These are phyloP conservation scores for Talaromyces stipitatus DNA, from an alignment of 495 filamentous ascomycete genomes.

Conservation along the genomic window DNA sequence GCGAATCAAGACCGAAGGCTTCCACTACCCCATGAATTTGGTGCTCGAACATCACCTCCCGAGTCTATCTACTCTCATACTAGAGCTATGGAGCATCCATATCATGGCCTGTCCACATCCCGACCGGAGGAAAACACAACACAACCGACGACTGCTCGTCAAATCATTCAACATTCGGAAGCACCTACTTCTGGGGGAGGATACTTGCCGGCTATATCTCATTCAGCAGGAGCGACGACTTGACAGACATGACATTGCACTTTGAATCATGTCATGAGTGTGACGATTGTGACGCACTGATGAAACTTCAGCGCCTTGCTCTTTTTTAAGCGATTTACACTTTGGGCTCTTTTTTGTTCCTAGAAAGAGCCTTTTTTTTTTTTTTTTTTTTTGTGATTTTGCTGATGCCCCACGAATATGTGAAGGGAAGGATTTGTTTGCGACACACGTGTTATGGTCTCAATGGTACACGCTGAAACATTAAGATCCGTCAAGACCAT, in stretches of 20 bases:
- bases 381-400: neutral
- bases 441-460: neutral
- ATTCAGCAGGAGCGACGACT: conserved; percentile 4
- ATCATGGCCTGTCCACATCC: neutral
- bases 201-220: conserved; percentile 1
- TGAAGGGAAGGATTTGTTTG: neutral
- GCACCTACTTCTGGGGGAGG: neutral
- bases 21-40: conserved; percentile 5
- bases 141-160: neutral
- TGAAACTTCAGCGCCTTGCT: neutral
- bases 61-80: neutral
- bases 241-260: neutral
- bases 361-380: neutral
- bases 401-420: neutral
- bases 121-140: neutral
- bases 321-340: neutral
- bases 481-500: neutral
- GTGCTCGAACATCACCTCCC: neutral
- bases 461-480: neutral
- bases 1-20: conserved; percentile 2
- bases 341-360: neutral
- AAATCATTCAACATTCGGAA: neutral
- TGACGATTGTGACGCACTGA: neutral
- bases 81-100: neutral
- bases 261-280: neutral